Percentiles rank a stretch among this genome's conserved stretches.
Conservation (phyloP, 2,329 filamentous ascomycete species). For the Ceratocystiopsis brevicomis region DNA sequence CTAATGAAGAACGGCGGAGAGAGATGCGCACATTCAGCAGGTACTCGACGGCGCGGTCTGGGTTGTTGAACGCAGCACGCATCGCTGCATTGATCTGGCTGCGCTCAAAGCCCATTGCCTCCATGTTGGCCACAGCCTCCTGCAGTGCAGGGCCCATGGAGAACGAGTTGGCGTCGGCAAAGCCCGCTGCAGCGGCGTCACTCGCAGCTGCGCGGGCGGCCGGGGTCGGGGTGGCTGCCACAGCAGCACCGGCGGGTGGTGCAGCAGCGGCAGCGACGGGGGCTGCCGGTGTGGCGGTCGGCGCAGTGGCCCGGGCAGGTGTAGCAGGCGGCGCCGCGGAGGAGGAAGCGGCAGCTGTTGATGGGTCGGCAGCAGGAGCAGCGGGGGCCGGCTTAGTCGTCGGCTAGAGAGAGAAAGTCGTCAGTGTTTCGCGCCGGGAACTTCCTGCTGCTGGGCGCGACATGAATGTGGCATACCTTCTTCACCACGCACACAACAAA, state of each 20-base stretch:
- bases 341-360: constrained; percentile 30
- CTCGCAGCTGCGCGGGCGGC: constrained; percentile 17
- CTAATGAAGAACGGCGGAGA: too few relatives aligned
- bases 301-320: constrained; percentile 29
- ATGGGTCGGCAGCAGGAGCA: constrained; percentile 28
- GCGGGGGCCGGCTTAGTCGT: constrained; percentile 42
- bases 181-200: constrained; percentile 22
- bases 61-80: constrained; percentile 92
- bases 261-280: constrained; percentile 29
- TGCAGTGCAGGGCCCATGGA: constrained; percentile 69
- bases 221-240: constrained; percentile 29
- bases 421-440: too few relatives aligned
- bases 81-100: constrained; percentile 81
- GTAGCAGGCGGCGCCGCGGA: constrained; percentile 34
- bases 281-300: constrained; percentile 28
- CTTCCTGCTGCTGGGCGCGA: too few relatives aligned
- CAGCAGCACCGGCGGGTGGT: constrained; percentile 17
- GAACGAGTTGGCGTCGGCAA: constrained; percentile 62
- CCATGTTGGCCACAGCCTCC: constrained; percentile 77
- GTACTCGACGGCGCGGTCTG: constrained; percentile 93
- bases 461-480: constrained; percentile 44
- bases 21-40: constrained; percentile 42
- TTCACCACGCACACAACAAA: constrained; percentile 98
- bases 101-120: constrained; percentile 88
- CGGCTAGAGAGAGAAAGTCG: constrained; percentile 23